Evolutionary conservation across 345 rosid species (phyloP).

Genomic region (Syzygium oleosum): DNA sequence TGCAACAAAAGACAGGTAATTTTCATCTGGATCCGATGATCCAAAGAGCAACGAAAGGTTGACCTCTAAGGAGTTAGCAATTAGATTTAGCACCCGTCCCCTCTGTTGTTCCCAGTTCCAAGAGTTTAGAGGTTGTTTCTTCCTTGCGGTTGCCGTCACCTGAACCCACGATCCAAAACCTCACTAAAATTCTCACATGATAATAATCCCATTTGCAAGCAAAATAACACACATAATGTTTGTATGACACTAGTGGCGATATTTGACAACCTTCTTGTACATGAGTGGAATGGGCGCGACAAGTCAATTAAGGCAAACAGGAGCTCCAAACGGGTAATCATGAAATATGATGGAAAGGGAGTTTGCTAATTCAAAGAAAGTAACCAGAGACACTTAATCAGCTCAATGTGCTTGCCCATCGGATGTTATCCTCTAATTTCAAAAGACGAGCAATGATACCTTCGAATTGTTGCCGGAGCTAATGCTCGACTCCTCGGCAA

Average conservation of each 20-base stretch:
- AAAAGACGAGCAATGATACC: conserved; percentile 23
- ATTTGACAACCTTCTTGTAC: background rate
- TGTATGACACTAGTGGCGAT: background rate
- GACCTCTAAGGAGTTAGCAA: conserved; percentile 89
- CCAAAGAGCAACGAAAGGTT: conserved; percentile 88
- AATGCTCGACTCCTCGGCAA: conserved; percentile 42
- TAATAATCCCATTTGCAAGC: background rate
- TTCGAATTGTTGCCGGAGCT: conserved; percentile 36
- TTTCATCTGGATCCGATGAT: conserved; percentile 74
- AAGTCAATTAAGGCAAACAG: background rate
- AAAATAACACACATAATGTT: background rate
- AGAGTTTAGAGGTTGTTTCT: conserved; percentile 49
- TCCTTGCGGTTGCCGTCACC: conserved; percentile 50
- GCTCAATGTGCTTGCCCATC: background rate
- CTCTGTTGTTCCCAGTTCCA: conserved; percentile 94
- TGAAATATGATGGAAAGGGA: background rate
- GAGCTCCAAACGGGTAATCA: background rate
- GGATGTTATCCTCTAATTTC: background rate
- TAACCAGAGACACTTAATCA: background rate
- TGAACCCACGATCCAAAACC: conserved; percentile 11
- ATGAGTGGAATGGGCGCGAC: background rate
- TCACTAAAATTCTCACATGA: background rate
- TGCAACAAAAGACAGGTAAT: conserved; percentile 73
- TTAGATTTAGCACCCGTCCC: conserved; percentile 71
- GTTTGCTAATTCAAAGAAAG: background rate